A percentile compares a stretch with the other conserved stretches of the same genome.
phyloP scores from a whole-genome alignment of 805 yeast species.

The Torulaspora franciscae region DNA sequence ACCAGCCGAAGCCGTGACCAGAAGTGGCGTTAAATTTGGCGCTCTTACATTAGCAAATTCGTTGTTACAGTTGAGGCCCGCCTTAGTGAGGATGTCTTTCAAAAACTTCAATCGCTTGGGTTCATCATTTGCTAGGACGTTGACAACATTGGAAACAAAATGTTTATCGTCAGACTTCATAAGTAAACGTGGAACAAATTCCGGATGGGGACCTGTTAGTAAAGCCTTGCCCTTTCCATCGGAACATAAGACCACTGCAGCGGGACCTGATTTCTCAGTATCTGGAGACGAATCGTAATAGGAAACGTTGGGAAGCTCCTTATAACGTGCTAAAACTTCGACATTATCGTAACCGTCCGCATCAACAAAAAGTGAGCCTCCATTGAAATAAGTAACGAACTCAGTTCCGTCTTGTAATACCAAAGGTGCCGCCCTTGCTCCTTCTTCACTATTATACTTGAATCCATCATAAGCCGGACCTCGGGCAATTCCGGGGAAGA shows the following conservation, averaged over 20 bases:
- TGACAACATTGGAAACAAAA: conserved; percentile 36
- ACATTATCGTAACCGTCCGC: conserved; percentile 58
- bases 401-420: conserved; percentile 37
- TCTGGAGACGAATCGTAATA: conserved; percentile 21
- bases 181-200: conserved; percentile 58
- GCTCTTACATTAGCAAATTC: conserved; percentile 42
- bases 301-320: conserved; percentile 50
- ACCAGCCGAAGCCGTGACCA: conserved; percentile 36
- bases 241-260: conserved; percentile 67
- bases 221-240: conserved; percentile 70
- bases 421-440: conserved; percentile 59
- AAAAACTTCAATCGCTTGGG: conserved; percentile 51
- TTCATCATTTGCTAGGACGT: conserved; percentile 42
- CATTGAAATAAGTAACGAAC: conserved; percentile 60
- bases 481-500: conserved; percentile 76
- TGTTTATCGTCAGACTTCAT: conserved; percentile 34
- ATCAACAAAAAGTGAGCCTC: conserved; percentile 83
- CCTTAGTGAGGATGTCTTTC: conserved; percentile 47
- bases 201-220: conserved; percentile 87
- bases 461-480: conserved; percentile 85
- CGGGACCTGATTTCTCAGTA: conserved; percentile 36
- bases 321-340: conserved; percentile 68
- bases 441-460: conserved; percentile 67
- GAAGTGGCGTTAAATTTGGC: conserved; percentile 68
- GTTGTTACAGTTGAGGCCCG: conserved; percentile 66